Evolutionary conservation across 768 basidiomycete species (phyloP), one percentile per base, ranked within the genome.

Genomic region (Termitomyces sp.): DNA sequence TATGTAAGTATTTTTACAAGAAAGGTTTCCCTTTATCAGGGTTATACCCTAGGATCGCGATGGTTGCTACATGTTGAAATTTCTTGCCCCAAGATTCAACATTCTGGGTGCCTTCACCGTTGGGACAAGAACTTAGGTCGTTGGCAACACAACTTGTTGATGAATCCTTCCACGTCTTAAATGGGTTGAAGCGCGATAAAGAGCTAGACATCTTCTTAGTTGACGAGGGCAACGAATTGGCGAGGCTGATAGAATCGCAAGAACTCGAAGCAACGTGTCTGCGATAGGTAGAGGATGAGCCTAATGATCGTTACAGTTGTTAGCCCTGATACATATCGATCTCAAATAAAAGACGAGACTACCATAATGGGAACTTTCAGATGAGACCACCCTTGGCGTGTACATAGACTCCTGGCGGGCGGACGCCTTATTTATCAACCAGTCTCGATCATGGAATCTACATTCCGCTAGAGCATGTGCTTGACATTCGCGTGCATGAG

Each of bases 61-160:
- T 41, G 7, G 20, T 47, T 29, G 50, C 53, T 22, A 52, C 23
- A 33, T 47, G 56, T 31, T 38, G 27, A 42, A 57, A 31, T 32
- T 32, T 58, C 29, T 55, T 56, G 23, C 32, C 20, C 54, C 58
- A 59, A 25, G 44, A 25, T 11, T 23, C 35, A 36, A 2, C 25
- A 12, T 49, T 16, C 32, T 32, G 39, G 40, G 38, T 13, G 23
- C 18, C 44, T 22, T 44, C 42, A 12, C 41, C 41, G 3, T 47
- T 38, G 13, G 15, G 25, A 18, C 39, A 50, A 15, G n/a, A 23
- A 25, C 32, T 53, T 10, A 7, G 16, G 23, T 41, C 35, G 7
- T 53, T 5, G 16, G 36, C 23, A 33, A 29, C 23, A 31, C 22
- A 25, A 10, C 29, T 22, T 22, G 18, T 27, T 15, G 25, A 31